Base-by-base conservation (phyloP, 2,329 filamentous ascomycete species). In the Aspergillus sp. region DNA sequence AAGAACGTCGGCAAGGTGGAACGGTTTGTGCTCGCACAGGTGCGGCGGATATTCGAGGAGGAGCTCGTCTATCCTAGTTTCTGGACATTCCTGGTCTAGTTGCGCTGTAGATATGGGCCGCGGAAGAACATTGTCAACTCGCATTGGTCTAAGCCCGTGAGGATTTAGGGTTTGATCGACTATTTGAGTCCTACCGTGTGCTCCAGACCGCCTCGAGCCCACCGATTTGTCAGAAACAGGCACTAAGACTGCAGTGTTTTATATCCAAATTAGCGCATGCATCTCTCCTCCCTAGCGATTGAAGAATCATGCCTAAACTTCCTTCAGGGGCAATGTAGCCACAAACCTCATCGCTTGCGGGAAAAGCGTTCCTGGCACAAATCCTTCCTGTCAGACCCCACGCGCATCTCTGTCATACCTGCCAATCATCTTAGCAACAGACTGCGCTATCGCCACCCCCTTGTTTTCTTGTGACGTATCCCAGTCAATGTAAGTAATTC, bases 1-100 rank as follows among this genome's bases (percentile, higher is more conserved):
- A 98, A 97, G 83, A 99, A 99, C 75, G 94, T 99, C 53, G 94
- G 95, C 61, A 99, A 99, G 82, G 95, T 99, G 60, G 95, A 99
- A 80, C 90, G 92, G 70, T 99, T 99, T 75, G 92, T 99, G 59
- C 83, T 99, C 61, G 94, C 98, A 75, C 94, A 98, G 78, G 95
- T 99, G 63, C 88, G 94, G 73, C 86, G 92, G 71, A 98, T 99
- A 69, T 98, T 99, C 71, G 95, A 99, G 78, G 95, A 55, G 53
- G 53, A 54, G 52, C 41, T 54, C n/a, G 38, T 54, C 36, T 54
- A 54, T 44, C 52, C 52, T 21, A 54, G 52, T 44, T 54, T 42
- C 38, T 54, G 38, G 52, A 54, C 52, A 25, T 54, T 54, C 38
- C 38, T 54, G 32, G 52, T 54, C 21, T 54, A 38, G 23, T 36